phyloP scores from a whole-genome alignment of 2,329 filamentous ascomycete genomes.

The Colletotrichum karsti region DNA sequence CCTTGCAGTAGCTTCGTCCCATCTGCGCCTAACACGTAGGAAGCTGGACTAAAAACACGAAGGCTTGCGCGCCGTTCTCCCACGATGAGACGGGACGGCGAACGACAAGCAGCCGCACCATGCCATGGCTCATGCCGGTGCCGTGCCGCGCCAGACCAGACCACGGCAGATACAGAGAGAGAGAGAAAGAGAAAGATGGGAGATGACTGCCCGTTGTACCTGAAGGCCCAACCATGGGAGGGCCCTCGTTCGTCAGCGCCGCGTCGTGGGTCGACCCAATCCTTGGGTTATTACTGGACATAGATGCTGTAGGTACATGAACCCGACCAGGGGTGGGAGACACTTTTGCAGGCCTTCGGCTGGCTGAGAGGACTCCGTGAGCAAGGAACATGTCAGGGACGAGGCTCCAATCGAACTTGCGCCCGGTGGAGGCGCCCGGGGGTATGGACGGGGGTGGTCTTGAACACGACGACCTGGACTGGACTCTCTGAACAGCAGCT shows the following conservation, averaged over 20 bases:
- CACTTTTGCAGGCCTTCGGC: not conserved
- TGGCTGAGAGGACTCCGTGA: constrained; percentile 19
- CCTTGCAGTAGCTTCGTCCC: constrained; percentile 1
- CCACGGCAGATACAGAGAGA: not conserved
- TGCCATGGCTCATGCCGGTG: not conserved
- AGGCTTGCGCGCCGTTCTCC: not conserved
- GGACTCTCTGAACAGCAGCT: too few species aligned
- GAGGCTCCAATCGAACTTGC: constrained; percentile 25
- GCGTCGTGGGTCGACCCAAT: constrained; percentile 19
- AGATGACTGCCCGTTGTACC: not conserved
- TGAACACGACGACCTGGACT: not conserved
- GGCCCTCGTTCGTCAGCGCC: constrained; percentile 19
- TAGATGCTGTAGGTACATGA: too few species aligned
- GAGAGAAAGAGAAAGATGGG: not conserved
- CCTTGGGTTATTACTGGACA: constrained; percentile 24
- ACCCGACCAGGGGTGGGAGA: constrained; percentile 2
- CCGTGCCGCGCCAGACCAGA: not conserved
- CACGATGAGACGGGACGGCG: not conserved
- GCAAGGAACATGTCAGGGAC: constrained; percentile 25
- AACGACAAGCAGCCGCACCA: not conserved
- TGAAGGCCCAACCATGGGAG: constrained; percentile 8
- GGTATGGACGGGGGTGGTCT: not conserved
- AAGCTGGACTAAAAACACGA: not conserved
- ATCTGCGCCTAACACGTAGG: not conserved
- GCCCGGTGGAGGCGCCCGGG: constrained; percentile 18